These are phyloP conservation scores for Volvox reticuliferus DNA, from an alignment of 139 green algal species.

Conservation along the genomic window DNA sequence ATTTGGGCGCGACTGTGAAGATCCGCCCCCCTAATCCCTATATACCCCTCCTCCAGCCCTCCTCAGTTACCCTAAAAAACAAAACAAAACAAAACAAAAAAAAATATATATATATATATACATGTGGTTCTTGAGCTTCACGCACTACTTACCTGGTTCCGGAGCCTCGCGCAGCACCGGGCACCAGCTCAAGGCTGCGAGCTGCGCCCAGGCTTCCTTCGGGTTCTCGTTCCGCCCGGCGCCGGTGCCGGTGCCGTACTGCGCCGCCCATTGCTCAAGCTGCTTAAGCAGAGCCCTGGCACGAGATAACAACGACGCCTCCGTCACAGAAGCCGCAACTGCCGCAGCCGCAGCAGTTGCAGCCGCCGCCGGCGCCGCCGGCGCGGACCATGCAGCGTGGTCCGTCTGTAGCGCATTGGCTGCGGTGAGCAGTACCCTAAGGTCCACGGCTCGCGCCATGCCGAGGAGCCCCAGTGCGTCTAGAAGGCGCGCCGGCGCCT, in stretches of 20 bases:
- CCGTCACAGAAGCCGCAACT: not conserved
- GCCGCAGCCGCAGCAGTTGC: not conserved
- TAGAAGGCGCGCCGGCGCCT: constrained; percentile 47
- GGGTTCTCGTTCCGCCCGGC: constrained; percentile 19
- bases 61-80: no score
- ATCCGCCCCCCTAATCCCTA: no score
- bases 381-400: not conserved
- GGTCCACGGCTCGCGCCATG: constrained; percentile 53
- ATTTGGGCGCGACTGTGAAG: no score
- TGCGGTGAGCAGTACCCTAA: constrained; percentile 63
- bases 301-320: constrained; percentile 4
- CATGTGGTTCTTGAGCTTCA: no score
- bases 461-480: constrained; percentile 66
- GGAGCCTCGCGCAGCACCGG: constrained; percentile 65
- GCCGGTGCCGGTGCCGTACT: not conserved
- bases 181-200: constrained; percentile 72
- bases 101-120: no score
- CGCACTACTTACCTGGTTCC: constrained; percentile 8
- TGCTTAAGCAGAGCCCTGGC: constrained; percentile 14
- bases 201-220: constrained; percentile 53
- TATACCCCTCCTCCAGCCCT: no score
- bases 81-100: no score
- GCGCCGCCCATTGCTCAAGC: constrained; percentile 21
- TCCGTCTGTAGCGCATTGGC: constrained; percentile 58
- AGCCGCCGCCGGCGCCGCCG: not conserved